These are phyloP conservation scores for Pichia membranifaciens DNA, from an alignment of 805 yeast genomes.

Conservation along the genomic window DNA sequence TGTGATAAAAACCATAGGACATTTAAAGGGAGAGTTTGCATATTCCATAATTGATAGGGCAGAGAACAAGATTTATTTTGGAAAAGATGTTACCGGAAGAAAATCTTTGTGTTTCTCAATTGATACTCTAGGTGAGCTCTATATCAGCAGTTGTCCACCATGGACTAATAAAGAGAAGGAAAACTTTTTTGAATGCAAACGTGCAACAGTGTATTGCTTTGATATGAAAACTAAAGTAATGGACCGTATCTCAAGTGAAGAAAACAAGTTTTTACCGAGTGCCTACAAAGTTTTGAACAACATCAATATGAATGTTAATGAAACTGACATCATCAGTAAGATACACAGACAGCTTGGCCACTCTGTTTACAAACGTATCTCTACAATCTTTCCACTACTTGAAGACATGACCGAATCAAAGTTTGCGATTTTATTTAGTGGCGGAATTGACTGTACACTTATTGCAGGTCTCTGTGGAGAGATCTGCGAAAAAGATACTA, in stretches of 20 bases:
- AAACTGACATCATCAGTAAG: constrained; percentile 19
- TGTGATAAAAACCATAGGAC: constrained; percentile 36
- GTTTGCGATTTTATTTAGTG: constrained; percentile 75
- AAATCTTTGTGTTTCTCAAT: constrained; percentile 56
- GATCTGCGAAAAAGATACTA: constrained; percentile 24
- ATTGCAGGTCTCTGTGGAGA: constrained; percentile 52
- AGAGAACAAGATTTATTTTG: constrained; percentile 53
- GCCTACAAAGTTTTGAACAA: background rate
- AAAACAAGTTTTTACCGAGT: background rate
- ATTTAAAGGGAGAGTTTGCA: constrained; percentile 81
- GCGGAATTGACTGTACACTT: constrained; percentile 91
- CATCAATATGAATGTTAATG: background rate
- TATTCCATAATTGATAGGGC: constrained; percentile 44
- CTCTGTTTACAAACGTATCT: constrained; percentile 47
- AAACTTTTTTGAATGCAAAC: constrained; percentile 48
- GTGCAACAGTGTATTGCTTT: constrained; percentile 44
- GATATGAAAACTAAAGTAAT: constrained; percentile 26
- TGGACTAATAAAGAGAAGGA: constrained; percentile 19
- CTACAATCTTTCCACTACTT: constrained; percentile 54
- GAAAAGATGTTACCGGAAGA: constrained; percentile 78
- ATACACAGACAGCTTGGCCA: constrained; percentile 29
- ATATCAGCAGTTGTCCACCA: constrained; percentile 45
- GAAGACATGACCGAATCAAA: constrained; percentile 25
- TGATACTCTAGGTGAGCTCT: constrained; percentile 29
- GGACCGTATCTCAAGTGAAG: background rate